Evolutionary conservation across 257 asterid genomes (phyloP).

Genomic region (Petunia secreta): DNA sequence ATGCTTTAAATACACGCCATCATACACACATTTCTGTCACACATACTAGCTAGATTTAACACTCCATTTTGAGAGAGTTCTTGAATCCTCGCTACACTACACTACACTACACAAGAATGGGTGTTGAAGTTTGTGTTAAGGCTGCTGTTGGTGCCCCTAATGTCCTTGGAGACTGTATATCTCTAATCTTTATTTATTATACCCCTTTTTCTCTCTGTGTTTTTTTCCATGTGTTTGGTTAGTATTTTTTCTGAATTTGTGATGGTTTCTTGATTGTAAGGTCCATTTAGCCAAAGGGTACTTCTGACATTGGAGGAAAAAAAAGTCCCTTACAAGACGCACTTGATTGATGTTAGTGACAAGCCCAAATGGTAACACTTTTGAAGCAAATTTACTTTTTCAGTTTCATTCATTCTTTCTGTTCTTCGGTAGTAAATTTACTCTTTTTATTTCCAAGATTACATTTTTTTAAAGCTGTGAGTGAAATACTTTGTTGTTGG

Average conservation of each 20-base stretch:
- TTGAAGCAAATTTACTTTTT: neutral
- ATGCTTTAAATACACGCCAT: too few species aligned
- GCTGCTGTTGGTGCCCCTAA: slow-evolving; percentile 73
- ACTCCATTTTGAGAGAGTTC: neutral
- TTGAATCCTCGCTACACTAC: neutral
- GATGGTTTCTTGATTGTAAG: slow-evolving; percentile 34
- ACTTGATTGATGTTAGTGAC: slow-evolving; percentile 52
- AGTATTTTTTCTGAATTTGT: neutral
- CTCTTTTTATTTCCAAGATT: neutral
- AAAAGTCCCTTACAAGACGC: slow-evolving; percentile 58
- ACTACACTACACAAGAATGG: slow-evolving; percentile 45
- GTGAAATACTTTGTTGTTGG: neutral
- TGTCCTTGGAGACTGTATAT: slow-evolving; percentile 71
- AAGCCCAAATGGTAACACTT: slow-evolving; percentile 70
- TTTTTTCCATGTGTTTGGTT: neutral
- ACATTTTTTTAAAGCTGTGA: neutral
- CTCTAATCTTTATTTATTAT: neutral
- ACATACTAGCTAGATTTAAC: neutral
- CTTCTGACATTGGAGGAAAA: slow-evolving; percentile 70
- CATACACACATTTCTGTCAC: too few species aligned
- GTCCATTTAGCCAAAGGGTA: slow-evolving; percentile 83
- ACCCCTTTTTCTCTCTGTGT: neutral
- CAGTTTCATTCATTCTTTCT: neutral
- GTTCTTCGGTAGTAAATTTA: neutral
- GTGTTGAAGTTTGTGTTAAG: slow-evolving; percentile 71